Base-by-base conservation (phyloP, 139 green algal genomes). In the Chlorella vulgaris region DNA sequence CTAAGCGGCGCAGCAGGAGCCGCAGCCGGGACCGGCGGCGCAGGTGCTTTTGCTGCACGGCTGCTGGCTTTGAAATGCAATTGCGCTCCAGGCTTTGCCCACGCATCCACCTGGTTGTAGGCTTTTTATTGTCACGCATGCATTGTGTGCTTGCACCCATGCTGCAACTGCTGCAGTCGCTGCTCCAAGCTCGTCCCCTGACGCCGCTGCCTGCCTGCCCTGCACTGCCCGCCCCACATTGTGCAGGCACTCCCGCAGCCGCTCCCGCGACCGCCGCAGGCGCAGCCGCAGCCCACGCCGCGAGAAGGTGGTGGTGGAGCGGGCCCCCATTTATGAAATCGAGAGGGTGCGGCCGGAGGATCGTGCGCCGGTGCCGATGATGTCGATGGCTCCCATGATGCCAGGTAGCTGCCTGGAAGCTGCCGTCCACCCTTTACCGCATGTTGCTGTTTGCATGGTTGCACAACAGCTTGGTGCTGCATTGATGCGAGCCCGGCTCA, bases 321-420 rank as follows among this genome's bases (percentile, higher is more conserved):
- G 76, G 42, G 76, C 76, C 5, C 76, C 76, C 13, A 33, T 81
- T 3, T 81, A 81, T 13, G 76, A 81, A 42, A 63, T 74, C 15
- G 29, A 81, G 76, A 61, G 76, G 7, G 76, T 81, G 31, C 35
- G 21, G 61, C 76, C 76, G 0, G 73, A 78, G 70, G 70, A 79
- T 26, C 73, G 53, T 4, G 73, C 53, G 7, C 35, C 73, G 1
- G 39, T 47, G 43, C 73, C 73, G 35, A 39, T 68, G 47, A 67
- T 79, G 73, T 36, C 73, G 8, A 65, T 67, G 6, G 47, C 73
- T 53, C 73, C 73, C 35, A 63, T 28, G 40, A 77, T 77, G 70
- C 24, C n/a, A 28, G 69, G 70, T 77, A 47, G 13, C 36, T 21
- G 42, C 22, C 21, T 26, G 39, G 39, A 21, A 21, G 39, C 67